Base-by-base conservation (phyloP, 2,329 filamentous ascomycete species). In the Leptographium lundbergii region DNA sequence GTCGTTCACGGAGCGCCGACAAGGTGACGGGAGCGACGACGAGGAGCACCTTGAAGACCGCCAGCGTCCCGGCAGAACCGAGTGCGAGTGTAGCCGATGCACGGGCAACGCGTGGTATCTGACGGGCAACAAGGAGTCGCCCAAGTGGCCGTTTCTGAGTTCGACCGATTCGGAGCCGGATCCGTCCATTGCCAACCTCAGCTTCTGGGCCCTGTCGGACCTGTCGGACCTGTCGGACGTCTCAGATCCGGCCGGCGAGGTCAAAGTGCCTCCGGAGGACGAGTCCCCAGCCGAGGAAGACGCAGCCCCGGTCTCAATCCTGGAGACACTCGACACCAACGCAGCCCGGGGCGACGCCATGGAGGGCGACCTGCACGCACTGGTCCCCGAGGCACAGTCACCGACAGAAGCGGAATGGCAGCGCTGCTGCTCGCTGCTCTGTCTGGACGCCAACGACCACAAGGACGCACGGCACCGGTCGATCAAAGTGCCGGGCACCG, bases 281-380 rank as follows among this genome's bases (percentile, higher is more conserved):
- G 47, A 58, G 32, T 17, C 3, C 10, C 34, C 13, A 5, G 36
- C 34, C 5, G 36, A 50, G 6, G 9, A 9, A 17, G 53, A 47
- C 29, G n/a, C 39, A 50, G 48, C 32, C 51, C 34, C 57, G 1
- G 6, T 25, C 2, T 62, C 62, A 1, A 54, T 64, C 39, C 59
- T 65, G 3, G 57, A 53, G 39, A 63, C 62, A 7, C 63, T 65
- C n/a, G 62, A 65, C 54, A 65, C 63, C 4, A 62, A 59, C 32
- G 63, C 58, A 4, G 57, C 59, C 55, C 61, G 62, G 56, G 64
- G 62, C 52, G 63, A 65, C 25, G 57, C 60, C 3, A 57, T 65
- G 29, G 63, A 65, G 56, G 64, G 64, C 19, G 64, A 65, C 53
- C 59, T 65, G 50, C 64, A 65, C 56, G 64, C 61, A 4, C 53